These are phyloP conservation scores for Pseudonitzschia multiseries DNA, from an alignment of 108 stramenopile species.

Conservation along the genomic window DNA sequence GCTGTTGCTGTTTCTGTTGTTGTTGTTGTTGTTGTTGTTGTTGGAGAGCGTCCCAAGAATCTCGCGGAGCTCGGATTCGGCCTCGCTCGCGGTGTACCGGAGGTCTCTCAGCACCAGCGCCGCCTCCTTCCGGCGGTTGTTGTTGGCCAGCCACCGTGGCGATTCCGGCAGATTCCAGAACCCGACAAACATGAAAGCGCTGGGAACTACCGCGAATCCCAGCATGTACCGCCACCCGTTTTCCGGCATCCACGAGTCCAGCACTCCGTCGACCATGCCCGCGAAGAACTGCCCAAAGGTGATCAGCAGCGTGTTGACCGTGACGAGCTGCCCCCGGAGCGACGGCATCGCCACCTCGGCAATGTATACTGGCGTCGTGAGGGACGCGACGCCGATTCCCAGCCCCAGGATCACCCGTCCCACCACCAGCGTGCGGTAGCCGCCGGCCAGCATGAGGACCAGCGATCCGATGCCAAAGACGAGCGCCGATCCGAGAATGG, in stretches of 20 bases:
- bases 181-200: slow-evolving; percentile 51
- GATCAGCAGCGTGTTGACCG: slow-evolving; percentile 72
- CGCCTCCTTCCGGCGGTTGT: slow-evolving; percentile 55
- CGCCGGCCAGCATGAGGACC: slow-evolving; percentile 33
- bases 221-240: slow-evolving; percentile 86
- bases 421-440: slow-evolving; percentile 45
- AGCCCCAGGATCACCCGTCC: slow-evolving; percentile 74
- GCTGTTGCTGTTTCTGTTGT: not conserved
- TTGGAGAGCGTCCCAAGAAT: slow-evolving; percentile 28
- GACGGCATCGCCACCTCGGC: slow-evolving; percentile 72
- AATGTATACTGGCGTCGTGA: slow-evolving; percentile 84
- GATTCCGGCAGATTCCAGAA: slow-evolving; percentile 77
- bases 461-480: slow-evolving; percentile 54
- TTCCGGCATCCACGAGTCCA: slow-evolving; percentile 38
- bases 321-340: slow-evolving; percentile 73
- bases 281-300: slow-evolving; percentile 80
- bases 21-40: not conserved
- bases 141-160: slow-evolving; percentile 79
- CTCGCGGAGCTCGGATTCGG: slow-evolving; percentile 41
- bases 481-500: slow-evolving; percentile 40
- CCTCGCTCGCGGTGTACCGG: slow-evolving; percentile 43
- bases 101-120: slow-evolving; percentile 43
- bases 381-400: slow-evolving; percentile 73
- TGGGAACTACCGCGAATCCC: slow-evolving; percentile 67
- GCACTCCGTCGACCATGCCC: slow-evolving; percentile 76